A percentile compares a stretch with the other conserved stretches of the same genome.
Conservation (phyloP, 164 flowering plant genomes). For the Magnolia changhungtana region DNA sequence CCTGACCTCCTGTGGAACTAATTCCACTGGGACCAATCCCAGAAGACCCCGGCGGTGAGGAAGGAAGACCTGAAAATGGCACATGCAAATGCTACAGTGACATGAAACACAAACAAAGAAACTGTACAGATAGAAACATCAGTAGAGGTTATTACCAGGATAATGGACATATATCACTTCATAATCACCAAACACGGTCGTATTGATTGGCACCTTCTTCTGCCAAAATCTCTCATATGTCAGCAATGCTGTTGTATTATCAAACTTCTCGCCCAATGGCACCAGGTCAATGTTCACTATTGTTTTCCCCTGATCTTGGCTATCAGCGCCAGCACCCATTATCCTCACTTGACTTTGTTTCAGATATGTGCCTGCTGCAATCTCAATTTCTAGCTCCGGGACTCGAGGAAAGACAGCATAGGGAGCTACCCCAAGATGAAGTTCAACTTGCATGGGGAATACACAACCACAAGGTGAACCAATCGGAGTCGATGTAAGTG, state of each 20-base stretch:
- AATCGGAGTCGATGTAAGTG: slow-evolving; percentile 70
- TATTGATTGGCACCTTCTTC: slow-evolving; percentile 69
- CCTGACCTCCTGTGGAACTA: slow-evolving; percentile 32
- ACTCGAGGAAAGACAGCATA: slow-evolving; percentile 72
- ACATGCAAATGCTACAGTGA: slow-evolving; percentile 13
- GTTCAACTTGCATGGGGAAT: slow-evolving; percentile 83
- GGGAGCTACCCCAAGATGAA: slow-evolving; percentile 65
- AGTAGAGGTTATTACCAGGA: slow-evolving; percentile 54
- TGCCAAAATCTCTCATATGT: slow-evolving; percentile 74
- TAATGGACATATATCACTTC: slow-evolving; percentile 58
- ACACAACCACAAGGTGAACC: slow-evolving; percentile 97
- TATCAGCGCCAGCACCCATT: slow-evolving; percentile 84
- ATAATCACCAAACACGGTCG: slow-evolving; percentile 77
- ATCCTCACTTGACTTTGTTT: slow-evolving; percentile 90
- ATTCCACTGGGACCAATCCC: slow-evolving; percentile 59
- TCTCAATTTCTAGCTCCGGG: slow-evolving; percentile 76
- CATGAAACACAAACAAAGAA: not conserved
- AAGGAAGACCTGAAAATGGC: slow-evolving; percentile 59
- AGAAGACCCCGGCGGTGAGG: slow-evolving; percentile 41
- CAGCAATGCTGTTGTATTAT: slow-evolving; percentile 79
- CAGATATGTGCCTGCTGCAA: slow-evolving; percentile 83
- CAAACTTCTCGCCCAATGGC: slow-evolving; percentile 94
- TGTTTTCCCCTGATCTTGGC: slow-evolving; percentile 66
- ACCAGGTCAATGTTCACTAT: slow-evolving; percentile 82
- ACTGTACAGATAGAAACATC: not conserved